Evolutionary conservation across 768 basidiomycete species (phyloP).

Genomic region (Fomitopsis pulvina): DNA sequence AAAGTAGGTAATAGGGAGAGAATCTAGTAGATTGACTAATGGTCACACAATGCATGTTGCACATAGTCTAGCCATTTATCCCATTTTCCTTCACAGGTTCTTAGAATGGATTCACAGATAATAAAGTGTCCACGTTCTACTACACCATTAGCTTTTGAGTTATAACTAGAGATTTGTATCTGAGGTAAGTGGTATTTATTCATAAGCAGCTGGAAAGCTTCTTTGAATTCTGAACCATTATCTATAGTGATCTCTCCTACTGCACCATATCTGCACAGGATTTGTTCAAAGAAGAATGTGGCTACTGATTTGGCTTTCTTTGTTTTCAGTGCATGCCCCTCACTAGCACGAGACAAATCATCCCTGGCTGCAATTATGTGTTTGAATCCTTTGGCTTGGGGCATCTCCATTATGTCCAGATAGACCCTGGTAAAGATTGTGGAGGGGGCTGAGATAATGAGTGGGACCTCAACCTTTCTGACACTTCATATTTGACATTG

Average conservation of each 20-base stretch:
- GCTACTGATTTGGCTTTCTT: conserved; percentile 23
- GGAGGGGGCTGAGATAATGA: conserved; percentile 7
- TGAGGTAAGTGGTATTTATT: conserved; percentile 26
- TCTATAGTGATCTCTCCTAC: conserved; percentile 32
- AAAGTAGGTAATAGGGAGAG: background rate
- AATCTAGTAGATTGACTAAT: background rate
- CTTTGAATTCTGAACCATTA: conserved; percentile 27
- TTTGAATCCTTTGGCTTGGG: conserved; percentile 22
- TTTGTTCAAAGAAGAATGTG: conserved; percentile 29
- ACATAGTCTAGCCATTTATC: conserved; percentile 12
- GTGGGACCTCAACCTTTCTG: conserved; percentile 14
- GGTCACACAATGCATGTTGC: conserved; percentile 2
- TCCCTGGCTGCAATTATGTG: conserved; percentile 31
- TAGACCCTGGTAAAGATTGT: conserved; percentile 27
- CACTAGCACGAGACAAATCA: conserved; percentile 25
- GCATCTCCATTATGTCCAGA: conserved; percentile 34
- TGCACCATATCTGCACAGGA: conserved; percentile 32
- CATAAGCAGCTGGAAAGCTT: conserved; percentile 15
- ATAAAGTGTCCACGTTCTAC: too few species aligned
- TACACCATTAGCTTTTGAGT: too few species aligned
- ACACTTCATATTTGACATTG: conserved; percentile 24
- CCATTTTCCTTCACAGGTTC: too few species aligned
- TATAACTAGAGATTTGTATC: too few species aligned
- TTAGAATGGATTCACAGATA: too few species aligned
- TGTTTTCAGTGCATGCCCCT: conserved; percentile 20